These are phyloP conservation scores for Curvularia hawaiiensis DNA, from an alignment of 2,329 filamentous ascomycete species.

Conservation along the genomic window DNA sequence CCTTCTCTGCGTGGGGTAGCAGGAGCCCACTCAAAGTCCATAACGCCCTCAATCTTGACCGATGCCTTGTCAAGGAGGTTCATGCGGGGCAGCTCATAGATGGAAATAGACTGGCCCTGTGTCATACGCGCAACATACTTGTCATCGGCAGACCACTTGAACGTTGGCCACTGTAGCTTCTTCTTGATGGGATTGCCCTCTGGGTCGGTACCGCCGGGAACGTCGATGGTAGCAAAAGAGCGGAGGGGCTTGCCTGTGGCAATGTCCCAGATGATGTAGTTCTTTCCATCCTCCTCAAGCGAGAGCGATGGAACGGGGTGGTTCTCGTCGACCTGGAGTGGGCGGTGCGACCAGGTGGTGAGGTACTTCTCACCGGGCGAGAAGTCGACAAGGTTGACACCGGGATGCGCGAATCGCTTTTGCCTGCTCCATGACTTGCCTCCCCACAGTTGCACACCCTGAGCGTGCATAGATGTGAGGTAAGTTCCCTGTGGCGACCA, in stretches of 20 bases:
- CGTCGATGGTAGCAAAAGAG: slow-evolving; percentile 90
- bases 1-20: slow-evolving; percentile 80
- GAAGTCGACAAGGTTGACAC: slow-evolving; percentile 94
- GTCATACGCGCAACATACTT: slow-evolving; percentile 94
- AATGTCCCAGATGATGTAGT: slow-evolving; percentile 99
- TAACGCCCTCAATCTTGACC: slow-evolving; percentile 94
- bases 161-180: slow-evolving; percentile 97
- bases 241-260: slow-evolving; percentile 86
- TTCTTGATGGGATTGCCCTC: slow-evolving; percentile 75
- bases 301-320: slow-evolving; percentile 75
- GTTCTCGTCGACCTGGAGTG: slow-evolving; percentile 89
- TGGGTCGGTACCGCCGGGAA: slow-evolving; percentile 66
- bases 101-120: slow-evolving; percentile 84
- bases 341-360: slow-evolving; percentile 94
- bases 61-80: slow-evolving; percentile 86
- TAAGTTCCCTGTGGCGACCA: slow-evolving; percentile 97
- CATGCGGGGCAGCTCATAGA: slow-evolving; percentile 91
- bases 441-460: slow-evolving; percentile 97
- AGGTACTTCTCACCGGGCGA: slow-evolving; percentile 92
- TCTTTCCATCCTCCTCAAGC: slow-evolving; percentile 95
- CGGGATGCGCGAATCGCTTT: slow-evolving; percentile 92
- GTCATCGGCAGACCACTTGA: slow-evolving; percentile 99
- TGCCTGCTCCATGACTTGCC: slow-evolving; percentile 87
- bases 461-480: slow-evolving; percentile 90
- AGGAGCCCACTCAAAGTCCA: slow-evolving; percentile 98